Evolutionary conservation across 495 filamentous ascomycete species (phyloP).

Genomic region (Lichina pygmaea): DNA sequence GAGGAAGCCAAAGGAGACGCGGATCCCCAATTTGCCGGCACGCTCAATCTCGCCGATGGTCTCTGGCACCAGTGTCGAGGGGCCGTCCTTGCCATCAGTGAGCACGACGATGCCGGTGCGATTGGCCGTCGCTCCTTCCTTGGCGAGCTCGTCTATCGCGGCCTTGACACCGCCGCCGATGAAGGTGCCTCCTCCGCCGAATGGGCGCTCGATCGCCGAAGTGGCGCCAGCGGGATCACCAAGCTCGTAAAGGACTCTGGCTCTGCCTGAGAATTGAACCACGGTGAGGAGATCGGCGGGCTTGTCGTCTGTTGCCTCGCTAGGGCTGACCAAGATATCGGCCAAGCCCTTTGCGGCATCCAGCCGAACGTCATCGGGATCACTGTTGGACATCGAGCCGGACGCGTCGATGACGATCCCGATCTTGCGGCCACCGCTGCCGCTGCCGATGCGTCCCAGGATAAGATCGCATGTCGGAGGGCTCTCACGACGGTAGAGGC

Average conservation of each 20-base stretch:
- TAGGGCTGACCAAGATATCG: background rate
- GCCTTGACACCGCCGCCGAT: slow-evolving; percentile 5
- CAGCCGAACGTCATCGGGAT: background rate
- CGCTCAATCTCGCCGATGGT: slow-evolving; percentile 1
- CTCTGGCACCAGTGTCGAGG: no score
- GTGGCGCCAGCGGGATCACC: slow-evolving; percentile 6
- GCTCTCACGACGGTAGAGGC: no score
- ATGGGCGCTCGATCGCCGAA: background rate
- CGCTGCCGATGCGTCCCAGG: no score
- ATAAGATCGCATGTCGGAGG: no score
- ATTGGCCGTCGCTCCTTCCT: slow-evolving; percentile 5
- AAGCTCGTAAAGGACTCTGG: slow-evolving; percentile 5
- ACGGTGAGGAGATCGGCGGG: slow-evolving; percentile 7
- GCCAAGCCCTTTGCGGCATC: background rate
- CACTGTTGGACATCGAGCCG: background rate
- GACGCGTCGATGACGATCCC: background rate
- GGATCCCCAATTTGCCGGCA: background rate
- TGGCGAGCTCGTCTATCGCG: slow-evolving; percentile 5
- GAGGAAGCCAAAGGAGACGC: background rate
- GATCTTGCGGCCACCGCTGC: background rate
- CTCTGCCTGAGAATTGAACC: slow-evolving; percentile 4
- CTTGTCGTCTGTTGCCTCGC: background rate
- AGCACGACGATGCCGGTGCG: slow-evolving; percentile 7
- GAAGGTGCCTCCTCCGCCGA: slow-evolving; percentile 3
- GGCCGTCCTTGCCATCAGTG: slow-evolving; percentile 6